Percentiles rank a stretch among this genome's conserved stretches.
Conservation (phyloP, 2,329 filamentous ascomycete species). For the Bipolaris zeicola region DNA sequence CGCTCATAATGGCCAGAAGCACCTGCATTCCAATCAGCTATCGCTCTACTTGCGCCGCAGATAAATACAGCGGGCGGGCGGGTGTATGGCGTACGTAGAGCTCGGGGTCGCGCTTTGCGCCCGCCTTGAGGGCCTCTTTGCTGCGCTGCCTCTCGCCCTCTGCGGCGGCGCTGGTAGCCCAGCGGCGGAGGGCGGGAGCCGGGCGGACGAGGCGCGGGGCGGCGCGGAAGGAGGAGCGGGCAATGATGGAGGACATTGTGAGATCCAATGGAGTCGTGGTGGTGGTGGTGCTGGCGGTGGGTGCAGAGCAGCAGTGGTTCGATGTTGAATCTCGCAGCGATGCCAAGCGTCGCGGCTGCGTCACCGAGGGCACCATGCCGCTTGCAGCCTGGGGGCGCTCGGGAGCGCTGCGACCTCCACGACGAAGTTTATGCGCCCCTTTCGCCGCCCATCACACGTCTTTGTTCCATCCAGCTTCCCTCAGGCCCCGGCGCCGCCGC, state of each 20-base stretch:
- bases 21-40: constrained; percentile 63
- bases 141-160: constrained; percentile 54
- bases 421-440: constrained; percentile 26
- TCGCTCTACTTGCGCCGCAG: neutral
- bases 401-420: constrained; percentile 15
- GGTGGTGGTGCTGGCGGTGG: constrained; percentile 12
- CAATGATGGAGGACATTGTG: constrained; percentile 54
- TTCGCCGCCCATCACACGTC: constrained; percentile 16
- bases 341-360: constrained; percentile 26
- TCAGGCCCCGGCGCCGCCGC: constrained; percentile 19
- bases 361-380: constrained; percentile 17
- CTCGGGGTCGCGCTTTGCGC: constrained; percentile 73
- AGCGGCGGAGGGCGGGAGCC: constrained; percentile 41
- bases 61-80: neutral
- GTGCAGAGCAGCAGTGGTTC: constrained; percentile 24
- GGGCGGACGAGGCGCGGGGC: constrained; percentile 51
- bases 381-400: constrained; percentile 14
- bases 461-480: constrained; percentile 1
- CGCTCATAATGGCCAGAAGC: constrained; percentile 87
- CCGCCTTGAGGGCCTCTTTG: constrained; percentile 62
- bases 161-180: constrained; percentile 48
- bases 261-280: constrained; percentile 19
- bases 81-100: constrained; percentile 65
- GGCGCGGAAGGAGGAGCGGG: constrained; percentile 54
- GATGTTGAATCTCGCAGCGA: constrained; percentile 22